Evolutionary conservation across 1,284 basidiomycete species (phyloP), one percentile per base, ranked within the genome.

Genomic region (Cryptococcus sp.): DNA sequence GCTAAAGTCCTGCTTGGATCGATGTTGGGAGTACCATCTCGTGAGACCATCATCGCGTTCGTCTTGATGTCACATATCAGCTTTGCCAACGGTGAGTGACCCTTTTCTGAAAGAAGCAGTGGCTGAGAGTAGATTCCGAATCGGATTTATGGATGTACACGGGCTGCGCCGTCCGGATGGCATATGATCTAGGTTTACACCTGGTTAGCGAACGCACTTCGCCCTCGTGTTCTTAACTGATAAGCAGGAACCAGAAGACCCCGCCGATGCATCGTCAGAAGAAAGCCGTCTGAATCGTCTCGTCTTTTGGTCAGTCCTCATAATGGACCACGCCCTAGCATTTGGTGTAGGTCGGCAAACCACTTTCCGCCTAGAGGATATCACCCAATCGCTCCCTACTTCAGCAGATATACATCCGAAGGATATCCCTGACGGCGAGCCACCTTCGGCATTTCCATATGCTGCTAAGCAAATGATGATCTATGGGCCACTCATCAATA

Each of bases 71-170:
- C 53, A 7, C 61, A 65, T 40, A 48, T 64, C 21, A 60, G 60
- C 13, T 62, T 69, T 40, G 62, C 54, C 10, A 64, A 59, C 45
- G 61, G 61, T 63, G 48, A 46, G 56, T 53, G 23, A 13, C 2
- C 34, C 7, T 19, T 19, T 16, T 4, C 14, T n/a, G 4, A 5
- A 39, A 7, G 16, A 39, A 5, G 36, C 18, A 16, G 32, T 19
- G 52, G 48, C 46, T 49, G 32, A 31, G 45, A 5, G 28, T 39
- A 51, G 66, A 68, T 46, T 61, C 56, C 16, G 64, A 68, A 46
- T 52, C 57, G n/a, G 64, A 69, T 45, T 56, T 58, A 41, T 65
- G 62, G 64, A 65, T 67, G 59, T 56, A 64, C 36, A 62, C 58
- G 0, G 63, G 66, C 1, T 55, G 62, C 45, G 64, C 66, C 1